phyloP scores from a whole-genome alignment of 176 grass and related monocot species.

The Ensete ventricosum region DNA sequence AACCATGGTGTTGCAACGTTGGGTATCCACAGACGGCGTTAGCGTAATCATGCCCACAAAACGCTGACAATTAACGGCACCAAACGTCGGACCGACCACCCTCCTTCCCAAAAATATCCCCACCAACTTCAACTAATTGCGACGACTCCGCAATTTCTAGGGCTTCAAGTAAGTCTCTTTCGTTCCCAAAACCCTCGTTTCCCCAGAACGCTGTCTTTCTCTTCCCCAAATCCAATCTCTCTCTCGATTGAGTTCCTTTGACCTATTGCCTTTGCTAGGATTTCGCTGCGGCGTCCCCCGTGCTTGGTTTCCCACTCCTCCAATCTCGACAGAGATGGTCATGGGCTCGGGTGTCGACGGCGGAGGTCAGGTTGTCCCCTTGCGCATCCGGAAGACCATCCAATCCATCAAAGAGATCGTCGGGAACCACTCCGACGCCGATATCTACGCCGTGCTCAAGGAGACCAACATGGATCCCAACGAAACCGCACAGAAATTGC shows the following conservation, averaged over 20 bases:
- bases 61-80: background rate
- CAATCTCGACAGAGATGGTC: background rate
- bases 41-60: background rate
- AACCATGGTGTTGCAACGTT: no score
- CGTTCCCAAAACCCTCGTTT: constrained; percentile 2
- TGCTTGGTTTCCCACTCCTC: background rate
- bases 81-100: background rate
- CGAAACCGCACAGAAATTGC: constrained; percentile 83
- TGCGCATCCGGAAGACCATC: background rate
- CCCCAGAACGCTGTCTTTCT: background rate
- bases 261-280: background rate
- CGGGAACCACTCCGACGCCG: constrained; percentile 67
- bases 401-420: constrained; percentile 56
- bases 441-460: constrained; percentile 58
- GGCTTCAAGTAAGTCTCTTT: background rate
- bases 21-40: no score
- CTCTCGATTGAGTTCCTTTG: background rate
- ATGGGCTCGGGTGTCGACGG: background rate
- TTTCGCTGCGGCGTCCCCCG: background rate
- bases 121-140: background rate
- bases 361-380: background rate
- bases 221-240: background rate
- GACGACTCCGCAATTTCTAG: background rate
- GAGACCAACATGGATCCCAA: constrained; percentile 95
- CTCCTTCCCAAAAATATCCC: background rate